Base-by-base conservation (phyloP, 768 basidiomycete species). In the Galerina marginata region DNA sequence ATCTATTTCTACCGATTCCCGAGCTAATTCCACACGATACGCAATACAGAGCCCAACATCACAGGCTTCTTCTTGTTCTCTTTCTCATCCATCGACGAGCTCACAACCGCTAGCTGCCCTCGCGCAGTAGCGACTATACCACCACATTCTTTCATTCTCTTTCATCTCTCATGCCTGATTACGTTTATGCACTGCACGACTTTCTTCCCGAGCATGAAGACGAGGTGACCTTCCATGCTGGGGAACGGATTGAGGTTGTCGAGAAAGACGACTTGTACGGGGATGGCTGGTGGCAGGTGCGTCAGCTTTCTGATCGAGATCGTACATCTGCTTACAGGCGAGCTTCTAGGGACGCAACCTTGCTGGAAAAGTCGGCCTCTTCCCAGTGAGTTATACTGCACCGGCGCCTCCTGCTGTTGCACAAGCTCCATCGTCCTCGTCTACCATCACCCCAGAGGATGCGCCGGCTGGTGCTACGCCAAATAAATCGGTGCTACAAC, bases 201-300 rank as follows among this genome's bases (percentile, higher is more conserved):
- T 99, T 98, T 67, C 67, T 76, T 4, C 96, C 97, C 3, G 95
- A 99, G 78, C 87, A 98, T 74, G 92, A 92, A 53, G 97, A 99
- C 74, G 97, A 99, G 76, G 84, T 99, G 40, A 67, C 86, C 1
- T 97, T 99, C 72, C 81, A 77, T 44, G 88, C 88, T 4, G 96
- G 96, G 2, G 94, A 99, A 65, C 81, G 85, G 57, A 93, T 99
- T 66, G 89, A 93, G 69, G 87, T 99, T 29, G 58, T 98, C 43
- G 96, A 99, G 79, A 93, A 87, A 76, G 97, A 99, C 70, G 97
- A 99, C 65, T 75, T 86, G 58, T 99, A 92, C 71, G 86, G 86
- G 16, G 97, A 99, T 74, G 97, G 96, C 15, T 99, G 97, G 97
- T 99, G 94, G 94, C 78, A 82, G 71, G 82, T 81, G 63, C 59